phyloP scores from a whole-genome alignment of 495 filamentous ascomycete genomes.

The Poronia punctata region DNA sequence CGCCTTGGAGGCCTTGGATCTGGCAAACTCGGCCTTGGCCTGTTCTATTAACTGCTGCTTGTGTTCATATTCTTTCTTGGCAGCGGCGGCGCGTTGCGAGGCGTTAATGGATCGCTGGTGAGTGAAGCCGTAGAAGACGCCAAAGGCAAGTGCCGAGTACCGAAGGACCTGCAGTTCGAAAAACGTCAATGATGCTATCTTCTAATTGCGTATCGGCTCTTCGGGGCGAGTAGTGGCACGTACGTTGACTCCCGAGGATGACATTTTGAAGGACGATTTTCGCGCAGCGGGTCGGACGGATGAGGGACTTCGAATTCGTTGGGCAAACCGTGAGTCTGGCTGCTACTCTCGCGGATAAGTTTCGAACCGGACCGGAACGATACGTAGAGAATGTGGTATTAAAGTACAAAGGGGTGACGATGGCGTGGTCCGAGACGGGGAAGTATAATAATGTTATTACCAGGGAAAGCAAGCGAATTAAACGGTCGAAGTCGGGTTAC shows the following conservation, averaged over 20 bases:
- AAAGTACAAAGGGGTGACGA: background rate
- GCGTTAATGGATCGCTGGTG: conserved; percentile 74
- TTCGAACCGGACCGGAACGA: background rate
- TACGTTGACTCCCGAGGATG: conserved; percentile 58
- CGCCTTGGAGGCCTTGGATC: conserved; percentile 63
- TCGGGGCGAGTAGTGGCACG: conserved; percentile 20
- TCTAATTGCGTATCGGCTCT: conserved; percentile 1
- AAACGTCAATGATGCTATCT: conserved; percentile 11
- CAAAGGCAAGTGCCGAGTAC: conserved; percentile 80
- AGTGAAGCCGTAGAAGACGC: conserved; percentile 85
- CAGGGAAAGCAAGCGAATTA: conserved; percentile 2
- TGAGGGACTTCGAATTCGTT: conserved; percentile 9
- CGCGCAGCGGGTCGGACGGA: conserved; percentile 11
- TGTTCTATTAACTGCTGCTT: conserved; percentile 82
- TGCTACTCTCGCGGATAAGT: background rate
- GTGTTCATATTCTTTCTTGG: conserved; percentile 74
- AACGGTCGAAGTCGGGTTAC: conserved; percentile 5
- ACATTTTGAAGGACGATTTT: conserved; percentile 34
- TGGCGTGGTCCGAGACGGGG: conserved; percentile 4
- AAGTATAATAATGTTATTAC: too few relatives aligned
- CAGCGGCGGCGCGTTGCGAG: conserved; percentile 54
- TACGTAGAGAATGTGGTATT: background rate
- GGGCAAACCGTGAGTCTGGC: background rate
- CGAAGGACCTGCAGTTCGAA: conserved; percentile 69
- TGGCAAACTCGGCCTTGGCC: conserved; percentile 84